Evolutionary conservation across 139 green algal genomes (phyloP).

Genomic region (Cymbomonas tetramitiformis): DNA sequence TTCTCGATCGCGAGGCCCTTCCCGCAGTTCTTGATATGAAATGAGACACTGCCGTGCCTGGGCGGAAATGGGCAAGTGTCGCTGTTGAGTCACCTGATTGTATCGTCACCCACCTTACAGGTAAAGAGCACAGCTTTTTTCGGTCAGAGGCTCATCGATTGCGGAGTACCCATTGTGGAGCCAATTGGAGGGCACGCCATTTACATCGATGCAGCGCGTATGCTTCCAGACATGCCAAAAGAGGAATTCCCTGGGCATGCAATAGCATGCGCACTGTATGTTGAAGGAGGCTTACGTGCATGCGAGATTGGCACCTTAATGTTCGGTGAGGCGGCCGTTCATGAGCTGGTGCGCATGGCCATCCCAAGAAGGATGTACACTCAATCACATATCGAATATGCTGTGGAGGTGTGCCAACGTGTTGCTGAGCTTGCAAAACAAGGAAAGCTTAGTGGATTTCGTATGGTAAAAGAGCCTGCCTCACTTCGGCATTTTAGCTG

Average conservation of each 20-base stretch:
- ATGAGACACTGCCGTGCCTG: too few species aligned
- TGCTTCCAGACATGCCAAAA: neutral
- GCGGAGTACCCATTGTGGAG: neutral
- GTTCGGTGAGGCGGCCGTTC: neutral
- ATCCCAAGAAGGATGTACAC: neutral
- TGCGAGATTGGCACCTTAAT: neutral
- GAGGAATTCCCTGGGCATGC: neutral
- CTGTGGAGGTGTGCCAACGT: neutral
- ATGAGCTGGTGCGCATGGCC: neutral
- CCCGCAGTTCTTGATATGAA: too few species aligned
- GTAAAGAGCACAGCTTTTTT: neutral
- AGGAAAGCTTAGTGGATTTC: too few species aligned
- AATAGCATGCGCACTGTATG: neutral
- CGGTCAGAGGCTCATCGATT: neutral
- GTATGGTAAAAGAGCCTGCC: too few species aligned
- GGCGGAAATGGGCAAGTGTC: too few species aligned
- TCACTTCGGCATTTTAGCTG: too few species aligned
- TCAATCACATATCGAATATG: neutral
- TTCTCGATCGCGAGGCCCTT: too few species aligned
- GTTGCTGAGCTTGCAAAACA: neutral
- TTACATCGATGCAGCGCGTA: neutral
- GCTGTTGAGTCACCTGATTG: too few species aligned
- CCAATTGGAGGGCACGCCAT: neutral
- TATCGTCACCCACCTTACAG: too few species aligned
- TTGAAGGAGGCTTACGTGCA: neutral